Evolutionary conservation across 345 rosid genomes (phyloP).

Genomic region (Brassica incana): DNA sequence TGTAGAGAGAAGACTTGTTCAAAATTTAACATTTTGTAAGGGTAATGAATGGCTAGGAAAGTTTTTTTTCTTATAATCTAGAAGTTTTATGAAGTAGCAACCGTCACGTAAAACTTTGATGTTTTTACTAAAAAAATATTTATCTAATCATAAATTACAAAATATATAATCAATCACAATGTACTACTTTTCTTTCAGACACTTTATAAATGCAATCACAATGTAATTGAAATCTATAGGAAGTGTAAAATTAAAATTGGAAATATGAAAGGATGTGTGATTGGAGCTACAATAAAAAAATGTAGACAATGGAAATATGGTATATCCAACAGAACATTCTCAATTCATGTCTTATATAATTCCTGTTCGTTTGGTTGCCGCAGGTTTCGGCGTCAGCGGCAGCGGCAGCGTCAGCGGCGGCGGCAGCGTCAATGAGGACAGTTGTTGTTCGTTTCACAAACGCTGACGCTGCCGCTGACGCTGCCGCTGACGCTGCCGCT

Average conservation of each 20-base stretch:
- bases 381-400: no score
- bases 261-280: constrained; percentile 6
- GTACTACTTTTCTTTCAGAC: background rate
- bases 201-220: background rate
- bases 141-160: background rate
- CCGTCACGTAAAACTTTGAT: background rate
- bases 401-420: no score
- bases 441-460: no score
- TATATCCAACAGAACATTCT: constrained; percentile 28
- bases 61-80: no score
- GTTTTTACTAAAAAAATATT: background rate
- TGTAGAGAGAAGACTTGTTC: background rate
- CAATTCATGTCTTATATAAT: background rate
- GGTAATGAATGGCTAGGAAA: background rate
- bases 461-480: no score
- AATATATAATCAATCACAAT: background rate
- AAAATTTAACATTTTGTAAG: background rate
- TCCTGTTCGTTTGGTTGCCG: no score
- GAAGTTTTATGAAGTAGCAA: background rate
- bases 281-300: background rate
- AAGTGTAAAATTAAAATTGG: constrained; percentile 2
- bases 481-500: no score
- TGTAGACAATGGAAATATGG: constrained; percentile 24
- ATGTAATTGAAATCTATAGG: background rate
- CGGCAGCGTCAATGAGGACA: no score